A percentile compares a stretch with the other conserved stretches of the same genome.
Conservation (phyloP, 2,329 filamentous ascomycete genomes). For the Trichoderma sp. region DNA sequence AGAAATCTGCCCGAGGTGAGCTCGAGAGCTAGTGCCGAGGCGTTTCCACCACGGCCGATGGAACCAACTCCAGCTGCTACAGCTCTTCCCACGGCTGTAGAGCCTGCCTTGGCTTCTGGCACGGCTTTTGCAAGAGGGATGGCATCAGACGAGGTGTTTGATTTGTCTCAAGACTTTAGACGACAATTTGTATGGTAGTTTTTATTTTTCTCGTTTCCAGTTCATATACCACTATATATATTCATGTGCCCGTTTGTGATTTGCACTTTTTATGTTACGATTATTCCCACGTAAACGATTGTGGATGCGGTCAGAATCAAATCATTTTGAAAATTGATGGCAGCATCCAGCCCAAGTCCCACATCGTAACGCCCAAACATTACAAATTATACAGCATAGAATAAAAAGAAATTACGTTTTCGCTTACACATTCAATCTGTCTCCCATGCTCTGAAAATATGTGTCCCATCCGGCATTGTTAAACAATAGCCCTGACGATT, state of each 20-base stretch:
- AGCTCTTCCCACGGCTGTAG: neutral
- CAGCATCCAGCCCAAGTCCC: neutral
- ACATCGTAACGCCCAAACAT: neutral
- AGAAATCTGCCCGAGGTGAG: neutral
- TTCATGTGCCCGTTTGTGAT: neutral
- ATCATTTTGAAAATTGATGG: neutral
- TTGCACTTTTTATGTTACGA: neutral
- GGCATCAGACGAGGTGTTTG: neutral
- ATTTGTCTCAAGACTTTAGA: conserved; percentile 15
- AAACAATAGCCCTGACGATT: conserved; percentile 4
- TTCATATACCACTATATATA: neutral
- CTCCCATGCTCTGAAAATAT: conserved; percentile 10
- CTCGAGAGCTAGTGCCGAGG: neutral
- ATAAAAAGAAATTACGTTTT: neutral
- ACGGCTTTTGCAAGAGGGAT: neutral
- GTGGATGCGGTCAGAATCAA: neutral
- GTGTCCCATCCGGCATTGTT: conserved; percentile 12
- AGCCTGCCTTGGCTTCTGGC: neutral
- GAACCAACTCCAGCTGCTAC: neutral
- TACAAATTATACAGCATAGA: neutral
- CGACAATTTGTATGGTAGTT: conserved; percentile 16
- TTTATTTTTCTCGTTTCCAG: neutral
- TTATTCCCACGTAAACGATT: neutral
- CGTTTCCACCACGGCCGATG: neutral
- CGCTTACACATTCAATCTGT: conserved; percentile 12